phyloP scores from a whole-genome alignment of 2,329 filamentous ascomycete genomes.

The Epichloe hybrida region DNA sequence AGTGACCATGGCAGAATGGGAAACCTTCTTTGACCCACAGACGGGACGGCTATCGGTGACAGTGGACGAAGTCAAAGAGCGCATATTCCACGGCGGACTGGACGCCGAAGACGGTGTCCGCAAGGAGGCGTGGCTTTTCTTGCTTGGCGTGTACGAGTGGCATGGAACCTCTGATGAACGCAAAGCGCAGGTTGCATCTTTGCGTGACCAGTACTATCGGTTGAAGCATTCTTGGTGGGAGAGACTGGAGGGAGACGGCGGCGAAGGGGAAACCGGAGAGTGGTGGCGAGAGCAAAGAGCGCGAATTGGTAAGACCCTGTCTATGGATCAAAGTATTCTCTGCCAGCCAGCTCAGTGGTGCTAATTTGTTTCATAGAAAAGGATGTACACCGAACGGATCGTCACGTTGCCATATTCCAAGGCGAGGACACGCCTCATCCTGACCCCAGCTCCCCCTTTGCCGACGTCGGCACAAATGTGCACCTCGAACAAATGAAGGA shows the following conservation, averaged over 20 bases:
- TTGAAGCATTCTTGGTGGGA: conserved; percentile 97
- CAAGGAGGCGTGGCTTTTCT: conserved; percentile 92
- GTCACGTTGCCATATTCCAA: conserved; percentile 85
- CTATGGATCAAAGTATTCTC: background rate
- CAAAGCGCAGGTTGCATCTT: conserved; percentile 66
- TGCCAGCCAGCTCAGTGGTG: background rate
- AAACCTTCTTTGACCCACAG: conserved; percentile 66
- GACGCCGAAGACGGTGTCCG: conserved; percentile 80
- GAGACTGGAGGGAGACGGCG: conserved; percentile 67
- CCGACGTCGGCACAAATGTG: conserved; percentile 84
- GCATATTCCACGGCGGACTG: conserved; percentile 91
- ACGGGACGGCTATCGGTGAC: conserved; percentile 69
- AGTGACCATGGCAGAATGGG: conserved; percentile 78
- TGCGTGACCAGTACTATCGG: conserved; percentile 85
- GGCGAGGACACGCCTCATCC: conserved; percentile 95
- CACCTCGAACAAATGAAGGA: conserved; percentile 99
- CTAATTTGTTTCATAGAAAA: conserved; percentile 54
- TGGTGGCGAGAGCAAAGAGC: conserved; percentile 94
- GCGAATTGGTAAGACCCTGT: conserved; percentile 62
- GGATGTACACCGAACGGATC: conserved; percentile 94
- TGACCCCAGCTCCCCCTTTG: conserved; percentile 84
- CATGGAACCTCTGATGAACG: conserved; percentile 78
- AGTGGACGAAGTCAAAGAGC: conserved; percentile 84
- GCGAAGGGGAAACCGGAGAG: conserved; percentile 69
- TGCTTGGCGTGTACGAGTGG: conserved; percentile 89